A percentile compares a stretch with the other conserved stretches of the same genome.
These are phyloP conservation scores for Calonectria naviculata DNA, from an alignment of 2,329 filamentous ascomycete genomes.

Conservation along the genomic window DNA sequence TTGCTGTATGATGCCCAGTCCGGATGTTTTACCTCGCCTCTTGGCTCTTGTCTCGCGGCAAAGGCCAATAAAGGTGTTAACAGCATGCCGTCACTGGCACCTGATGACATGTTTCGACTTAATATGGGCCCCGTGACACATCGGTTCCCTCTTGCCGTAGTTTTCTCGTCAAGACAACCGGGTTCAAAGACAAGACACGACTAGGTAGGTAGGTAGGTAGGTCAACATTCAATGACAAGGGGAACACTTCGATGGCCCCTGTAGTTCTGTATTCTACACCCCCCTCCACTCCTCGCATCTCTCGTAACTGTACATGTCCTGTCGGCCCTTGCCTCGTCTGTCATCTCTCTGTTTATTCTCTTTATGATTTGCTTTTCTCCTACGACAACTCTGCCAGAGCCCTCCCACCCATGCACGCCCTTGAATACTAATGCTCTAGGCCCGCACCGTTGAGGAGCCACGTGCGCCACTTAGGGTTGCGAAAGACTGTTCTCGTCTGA, in stretches of 20 bases:
- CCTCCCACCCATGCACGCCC: slow-evolving; percentile 33
- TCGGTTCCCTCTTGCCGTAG: background rate
- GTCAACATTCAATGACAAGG: background rate
- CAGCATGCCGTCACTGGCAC: background rate
- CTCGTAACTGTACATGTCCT: background rate
- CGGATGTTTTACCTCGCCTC: slow-evolving; percentile 5
- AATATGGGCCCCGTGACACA: background rate
- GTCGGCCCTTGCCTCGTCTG: slow-evolving; percentile 8
- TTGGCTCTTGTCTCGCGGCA: slow-evolving; percentile 18
- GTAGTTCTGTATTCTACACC: background rate
- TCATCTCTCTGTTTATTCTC: slow-evolving; percentile 16
- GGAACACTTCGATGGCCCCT: background rate
- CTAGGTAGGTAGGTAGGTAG: background rate
- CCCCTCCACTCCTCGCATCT: slow-evolving; percentile 18
- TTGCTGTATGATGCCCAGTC: background rate
- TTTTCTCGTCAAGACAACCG: background rate
- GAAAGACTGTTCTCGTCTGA: slow-evolving; percentile 26
- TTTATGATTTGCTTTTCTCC: background rate
- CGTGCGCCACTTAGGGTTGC: slow-evolving; percentile 41
- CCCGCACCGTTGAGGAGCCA: slow-evolving; percentile 44
- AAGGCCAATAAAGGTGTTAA: background rate
- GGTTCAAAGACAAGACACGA: background rate
- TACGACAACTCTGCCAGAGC: slow-evolving; percentile 3
- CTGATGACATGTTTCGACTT: slow-evolving; percentile 8
- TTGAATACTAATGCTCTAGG: slow-evolving; percentile 36